A percentile compares a stretch with the other conserved stretches of the same genome.
These are phyloP conservation scores for Lactarius hatsudake DNA, from an alignment of 768 basidiomycete species.

Conservation along the genomic window DNA sequence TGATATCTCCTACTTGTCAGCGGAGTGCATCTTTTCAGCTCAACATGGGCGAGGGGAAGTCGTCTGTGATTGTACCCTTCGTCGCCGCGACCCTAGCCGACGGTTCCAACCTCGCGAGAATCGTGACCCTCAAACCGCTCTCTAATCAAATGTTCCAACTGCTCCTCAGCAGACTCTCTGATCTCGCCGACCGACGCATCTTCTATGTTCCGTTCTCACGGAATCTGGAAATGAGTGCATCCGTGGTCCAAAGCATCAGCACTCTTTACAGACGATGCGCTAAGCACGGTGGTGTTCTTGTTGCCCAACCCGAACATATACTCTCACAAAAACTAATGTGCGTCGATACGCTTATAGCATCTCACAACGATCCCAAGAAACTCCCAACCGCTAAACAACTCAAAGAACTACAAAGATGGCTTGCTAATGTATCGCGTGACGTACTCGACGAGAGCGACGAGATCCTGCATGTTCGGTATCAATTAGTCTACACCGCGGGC, in stretches of 20 bases:
- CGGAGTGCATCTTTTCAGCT: too few relatives aligned
- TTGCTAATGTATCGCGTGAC: slow-evolving; percentile 9
- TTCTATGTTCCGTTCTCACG: too few relatives aligned
- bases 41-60: too few relatives aligned
- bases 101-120: too few relatives aligned
- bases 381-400: background rate
- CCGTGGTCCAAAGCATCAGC: slow-evolving; percentile 31
- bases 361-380: slow-evolving; percentile 3
- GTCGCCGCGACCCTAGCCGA: too few relatives aligned
- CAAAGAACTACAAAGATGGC: background rate
- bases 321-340: slow-evolving; percentile 50
- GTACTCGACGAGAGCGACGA: slow-evolving; percentile 31
- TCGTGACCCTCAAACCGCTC: too few relatives aligned
- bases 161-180: too few relatives aligned
- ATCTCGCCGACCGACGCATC: too few relatives aligned
- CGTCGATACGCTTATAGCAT: slow-evolving; percentile 36
- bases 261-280: slow-evolving; percentile 41
- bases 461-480: slow-evolving; percentile 46
- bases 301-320: slow-evolving; percentile 53
- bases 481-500: slow-evolving; percentile 48
- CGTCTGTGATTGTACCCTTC: too few relatives aligned
- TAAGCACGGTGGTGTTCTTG: slow-evolving; percentile 40
- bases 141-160: too few relatives aligned
- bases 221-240: slow-evolving; percentile 30
- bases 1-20: too few relatives aligned